Evolutionary conservation across 495 filamentous ascomycete genomes (phyloP).

Genomic region (Annulohypoxylon bovei): DNA sequence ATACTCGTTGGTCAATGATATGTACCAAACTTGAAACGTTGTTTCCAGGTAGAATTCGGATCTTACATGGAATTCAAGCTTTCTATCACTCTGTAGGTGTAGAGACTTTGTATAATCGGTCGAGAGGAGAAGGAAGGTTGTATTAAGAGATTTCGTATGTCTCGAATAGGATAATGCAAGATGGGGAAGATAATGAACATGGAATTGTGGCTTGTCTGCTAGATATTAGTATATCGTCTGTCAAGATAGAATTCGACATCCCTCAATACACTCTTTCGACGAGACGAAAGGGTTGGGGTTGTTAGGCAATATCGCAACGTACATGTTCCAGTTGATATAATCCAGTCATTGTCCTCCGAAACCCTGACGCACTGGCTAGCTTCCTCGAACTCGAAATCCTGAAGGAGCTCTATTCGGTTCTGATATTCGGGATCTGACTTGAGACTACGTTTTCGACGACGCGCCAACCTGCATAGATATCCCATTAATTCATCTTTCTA

Average conservation of each 20-base stretch:
- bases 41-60: neutral
- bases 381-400: constrained; percentile 99
- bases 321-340: constrained; percentile 89
- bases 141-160: constrained; percentile 93
- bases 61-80: constrained; percentile 82
- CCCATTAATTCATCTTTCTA: constrained; percentile 4
- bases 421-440: constrained; percentile 94
- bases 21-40: neutral
- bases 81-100: constrained; percentile 91
- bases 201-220: constrained; percentile 92
- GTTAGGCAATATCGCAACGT: neutral
- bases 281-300: neutral
- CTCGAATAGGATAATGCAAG: constrained; percentile 91
- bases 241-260: constrained; percentile 64
- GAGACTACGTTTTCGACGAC: constrained; percentile 89
- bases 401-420: constrained; percentile 92
- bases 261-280: constrained; percentile 51
- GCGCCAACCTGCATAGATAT: constrained; percentile 65
- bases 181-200: constrained; percentile 92
- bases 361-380: constrained; percentile 91
- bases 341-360: constrained; percentile 97
- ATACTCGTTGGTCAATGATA: neutral
- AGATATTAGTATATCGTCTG: neutral
- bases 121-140: constrained; percentile 91
- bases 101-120: constrained; percentile 94